Evolutionary conservation across 345 rosid genomes (phyloP), one percentile per base, ranked within the genome.

Genomic region (Euphorbia peplus): DNA sequence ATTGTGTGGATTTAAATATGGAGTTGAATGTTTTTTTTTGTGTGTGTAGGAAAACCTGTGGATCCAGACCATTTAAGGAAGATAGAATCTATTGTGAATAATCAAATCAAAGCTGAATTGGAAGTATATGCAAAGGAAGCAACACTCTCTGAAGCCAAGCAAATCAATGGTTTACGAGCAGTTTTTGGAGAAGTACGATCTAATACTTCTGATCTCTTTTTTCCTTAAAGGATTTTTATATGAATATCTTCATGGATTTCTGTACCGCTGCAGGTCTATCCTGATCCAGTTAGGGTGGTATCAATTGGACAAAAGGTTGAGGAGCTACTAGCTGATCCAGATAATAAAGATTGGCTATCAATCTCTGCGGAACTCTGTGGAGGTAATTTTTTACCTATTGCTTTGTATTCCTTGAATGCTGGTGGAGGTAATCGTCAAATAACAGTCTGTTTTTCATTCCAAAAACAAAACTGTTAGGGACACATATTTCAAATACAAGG

Each of bases 221-320:
- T 18, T 29, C n/a, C 13, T 32, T 2, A 30, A 32, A 2, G 24
- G 35, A 10, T 10, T 18, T 62, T 32, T 32, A 4, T 46, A n/a
- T 47, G 37, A 64, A 26, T 24, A 16, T 63, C 30, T 63, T 63
- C 41, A 46, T 26, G 52, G 61, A 61, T 50, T 56, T 54, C 60
- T 13, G 9, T 78, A 32, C 66, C 50, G 63, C 55, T 75, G 65
- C 76, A 91, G 99, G 88, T 90, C 73, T 92, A 92, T 82, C 97
- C 96, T 65, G 97, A 92, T 70, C 97, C 96, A 44, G 98, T 95
- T 71, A 88, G 97, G 80, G 98, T 92, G 69, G 98, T 95, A 60
- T 75, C 98, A 54, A 86, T 95, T 73, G 98, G 99, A 66, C 75
- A 48, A 59, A 78, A 73, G 26, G 92, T 95, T 4, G 97, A 88